Conservation (phyloP, 768 basidiomycete species). For the Cystofilobasidium capitatum region DNA sequence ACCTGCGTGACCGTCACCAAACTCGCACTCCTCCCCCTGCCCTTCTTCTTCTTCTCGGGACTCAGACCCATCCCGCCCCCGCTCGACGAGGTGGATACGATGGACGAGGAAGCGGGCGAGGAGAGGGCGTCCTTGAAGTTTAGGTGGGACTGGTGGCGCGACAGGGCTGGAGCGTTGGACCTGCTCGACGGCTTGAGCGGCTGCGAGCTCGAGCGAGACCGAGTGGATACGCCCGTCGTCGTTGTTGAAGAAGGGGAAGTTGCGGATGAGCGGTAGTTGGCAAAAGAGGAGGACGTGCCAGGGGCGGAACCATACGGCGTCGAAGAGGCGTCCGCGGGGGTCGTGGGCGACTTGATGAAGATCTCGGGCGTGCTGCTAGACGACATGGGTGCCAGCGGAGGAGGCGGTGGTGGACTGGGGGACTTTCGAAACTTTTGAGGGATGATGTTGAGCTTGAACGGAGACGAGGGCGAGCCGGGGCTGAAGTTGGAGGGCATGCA, state of each 20-base stretch:
- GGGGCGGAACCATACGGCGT: background rate
- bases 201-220: background rate
- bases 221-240: background rate
- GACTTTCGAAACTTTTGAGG: background rate
- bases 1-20: constrained; percentile 41
- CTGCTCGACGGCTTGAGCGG: background rate
- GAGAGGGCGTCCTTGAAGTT: background rate
- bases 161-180: background rate
- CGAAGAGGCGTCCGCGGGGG: background rate
- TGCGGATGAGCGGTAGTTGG: background rate
- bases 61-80: background rate
- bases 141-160: constrained; percentile 5
- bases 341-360: background rate
- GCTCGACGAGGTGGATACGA: background rate
- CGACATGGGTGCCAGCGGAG: background rate
- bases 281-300: background rate
- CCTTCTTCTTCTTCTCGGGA: constrained; percentile 25
- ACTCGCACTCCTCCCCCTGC: constrained; percentile 38
- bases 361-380: background rate
- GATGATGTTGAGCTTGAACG: constrained; percentile 1
- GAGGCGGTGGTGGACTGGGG: background rate
- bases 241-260: background rate
- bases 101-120: background rate
- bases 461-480: background rate
- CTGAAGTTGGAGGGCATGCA: background rate